Percentiles rank a stretch among this genome's conserved stretches.
Evolutionary conservation across 2,329 filamentous ascomycete genomes (phyloP).

Genomic region (Pleoardoris graminearum): DNA sequence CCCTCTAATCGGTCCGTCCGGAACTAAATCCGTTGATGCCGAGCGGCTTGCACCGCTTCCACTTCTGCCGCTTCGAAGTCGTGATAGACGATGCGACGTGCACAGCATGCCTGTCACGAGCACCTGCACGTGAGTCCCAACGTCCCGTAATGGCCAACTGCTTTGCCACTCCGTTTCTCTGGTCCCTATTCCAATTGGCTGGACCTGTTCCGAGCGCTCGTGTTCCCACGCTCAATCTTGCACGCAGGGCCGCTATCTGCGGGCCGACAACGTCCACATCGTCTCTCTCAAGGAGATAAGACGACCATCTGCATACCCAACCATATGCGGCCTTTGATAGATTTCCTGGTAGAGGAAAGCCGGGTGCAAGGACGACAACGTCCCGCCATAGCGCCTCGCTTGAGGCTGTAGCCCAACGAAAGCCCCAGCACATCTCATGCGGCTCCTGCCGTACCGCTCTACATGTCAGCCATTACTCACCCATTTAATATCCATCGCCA

Average conservation of each 20-base stretch:
- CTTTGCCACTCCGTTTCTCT: neutral
- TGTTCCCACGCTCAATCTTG: neutral
- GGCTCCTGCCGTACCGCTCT: neutral
- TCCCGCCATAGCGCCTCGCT: slow-evolving; percentile 15
- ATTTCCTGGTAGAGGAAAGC: neutral
- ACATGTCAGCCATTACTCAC: slow-evolving; percentile 10
- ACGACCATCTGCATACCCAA: neutral
- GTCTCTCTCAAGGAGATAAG: neutral
- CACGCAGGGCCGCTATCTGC: neutral
- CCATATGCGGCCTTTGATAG: slow-evolving; percentile 10
- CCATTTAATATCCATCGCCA: neutral
- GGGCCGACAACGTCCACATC: neutral
- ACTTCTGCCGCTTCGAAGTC: neutral
- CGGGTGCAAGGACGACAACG: neutral
- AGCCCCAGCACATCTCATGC: slow-evolving; percentile 15
- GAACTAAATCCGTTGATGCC: neutral
- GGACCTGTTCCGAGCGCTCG: neutral
- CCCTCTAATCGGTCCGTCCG: slow-evolving; percentile 11
- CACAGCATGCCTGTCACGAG: neutral
- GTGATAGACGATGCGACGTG: neutral
- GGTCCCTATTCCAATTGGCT: slow-evolving; percentile 1
- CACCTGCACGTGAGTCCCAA: slow-evolving; percentile 6
- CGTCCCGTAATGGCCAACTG: slow-evolving; percentile 22
- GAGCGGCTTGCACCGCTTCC: neutral
- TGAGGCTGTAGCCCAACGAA: slow-evolving; percentile 13